These are phyloP conservation scores for Penicillium sp. DNA, from an alignment of 2,329 filamentous ascomycete genomes.

Conservation along the genomic window DNA sequence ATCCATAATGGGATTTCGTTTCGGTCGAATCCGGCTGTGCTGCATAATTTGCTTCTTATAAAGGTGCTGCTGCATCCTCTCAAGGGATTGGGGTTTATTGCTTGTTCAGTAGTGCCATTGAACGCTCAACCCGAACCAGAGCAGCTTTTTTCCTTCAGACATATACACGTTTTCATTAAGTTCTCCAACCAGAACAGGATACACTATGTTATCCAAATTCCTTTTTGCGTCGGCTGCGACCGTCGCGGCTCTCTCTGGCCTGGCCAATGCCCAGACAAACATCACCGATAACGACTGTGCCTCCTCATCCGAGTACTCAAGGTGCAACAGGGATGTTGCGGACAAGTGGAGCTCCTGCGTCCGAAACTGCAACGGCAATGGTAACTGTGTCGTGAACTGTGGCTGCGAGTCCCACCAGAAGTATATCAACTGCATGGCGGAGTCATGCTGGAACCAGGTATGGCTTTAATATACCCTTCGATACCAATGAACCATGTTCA, in stretches of 20 bases:
- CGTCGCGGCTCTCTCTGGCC: conserved; percentile 7
- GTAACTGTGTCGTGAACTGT: conserved; percentile 20
- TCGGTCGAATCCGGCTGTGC: neutral
- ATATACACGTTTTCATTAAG: neutral
- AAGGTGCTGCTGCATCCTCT: neutral
- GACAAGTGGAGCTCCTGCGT: conserved; percentile 20
- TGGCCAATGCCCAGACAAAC: conserved; percentile 20
- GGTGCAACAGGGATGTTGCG: conserved; percentile 20
- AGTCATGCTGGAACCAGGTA: conserved; percentile 40
- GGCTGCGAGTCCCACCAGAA: conserved; percentile 22
- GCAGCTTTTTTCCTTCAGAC: neutral
- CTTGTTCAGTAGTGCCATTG: neutral
- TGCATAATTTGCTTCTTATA: conserved; percentile 1
- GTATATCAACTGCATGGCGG: conserved; percentile 38
- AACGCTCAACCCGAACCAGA: neutral
- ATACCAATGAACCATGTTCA: neutral
- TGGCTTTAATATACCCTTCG: neutral
- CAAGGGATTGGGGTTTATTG: neutral
- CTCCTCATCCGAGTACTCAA: conserved; percentile 14
- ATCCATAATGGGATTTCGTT: neutral
- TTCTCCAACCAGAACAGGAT: neutral
- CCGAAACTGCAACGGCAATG: conserved; percentile 16
- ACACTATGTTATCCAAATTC: conserved; percentile 16
- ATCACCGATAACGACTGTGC: conserved; percentile 22
- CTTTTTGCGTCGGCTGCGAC: conserved; percentile 11